Evolutionary conservation across 2,329 filamentous ascomycete genomes (phyloP).

Genomic region (Sordariomycetes sp.): DNA sequence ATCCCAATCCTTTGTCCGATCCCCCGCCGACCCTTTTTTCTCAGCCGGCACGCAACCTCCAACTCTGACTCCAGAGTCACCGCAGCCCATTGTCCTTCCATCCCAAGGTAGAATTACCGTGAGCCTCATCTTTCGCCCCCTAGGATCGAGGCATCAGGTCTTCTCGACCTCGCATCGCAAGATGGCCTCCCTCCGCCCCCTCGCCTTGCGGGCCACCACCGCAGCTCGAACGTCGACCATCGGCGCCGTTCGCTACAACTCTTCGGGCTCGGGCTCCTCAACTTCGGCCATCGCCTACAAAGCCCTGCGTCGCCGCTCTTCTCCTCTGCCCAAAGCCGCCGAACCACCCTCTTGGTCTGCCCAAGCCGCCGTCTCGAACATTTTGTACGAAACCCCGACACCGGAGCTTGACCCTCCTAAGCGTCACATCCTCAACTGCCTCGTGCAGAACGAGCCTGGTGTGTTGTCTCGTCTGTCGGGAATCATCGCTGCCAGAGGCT

Average conservation of each 20-base stretch:
- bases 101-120: neutral
- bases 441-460: slow-evolving; percentile 98
- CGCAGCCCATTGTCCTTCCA: too few species aligned
- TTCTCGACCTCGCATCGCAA: slow-evolving; percentile 8
- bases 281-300: slow-evolving; percentile 97
- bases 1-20: too few species aligned
- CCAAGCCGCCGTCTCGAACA: slow-evolving; percentile 91
- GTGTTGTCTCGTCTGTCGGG: slow-evolving; percentile 94
- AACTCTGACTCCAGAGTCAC: too few species aligned
- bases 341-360: slow-evolving; percentile 76
- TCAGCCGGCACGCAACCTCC: neutral
- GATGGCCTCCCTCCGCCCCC: slow-evolving; percentile 36
- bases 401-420: slow-evolving; percentile 79
- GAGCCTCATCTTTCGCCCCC: neutral
- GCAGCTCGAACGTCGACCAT: too few species aligned
- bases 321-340: slow-evolving; percentile 71
- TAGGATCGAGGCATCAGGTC: neutral
- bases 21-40: too few species aligned
- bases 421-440: slow-evolving; percentile 93
- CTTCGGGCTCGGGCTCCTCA: slow-evolving; percentile 37
- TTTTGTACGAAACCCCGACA: slow-evolving; percentile 94
- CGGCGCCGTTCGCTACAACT: too few species aligned
- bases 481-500: slow-evolving; percentile 89
- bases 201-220: too few species aligned
- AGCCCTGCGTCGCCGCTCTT: slow-evolving; percentile 82